Evolutionary conservation across 257 asterid species (phyloP).

Genomic region (Gentiana macrophylla): DNA sequence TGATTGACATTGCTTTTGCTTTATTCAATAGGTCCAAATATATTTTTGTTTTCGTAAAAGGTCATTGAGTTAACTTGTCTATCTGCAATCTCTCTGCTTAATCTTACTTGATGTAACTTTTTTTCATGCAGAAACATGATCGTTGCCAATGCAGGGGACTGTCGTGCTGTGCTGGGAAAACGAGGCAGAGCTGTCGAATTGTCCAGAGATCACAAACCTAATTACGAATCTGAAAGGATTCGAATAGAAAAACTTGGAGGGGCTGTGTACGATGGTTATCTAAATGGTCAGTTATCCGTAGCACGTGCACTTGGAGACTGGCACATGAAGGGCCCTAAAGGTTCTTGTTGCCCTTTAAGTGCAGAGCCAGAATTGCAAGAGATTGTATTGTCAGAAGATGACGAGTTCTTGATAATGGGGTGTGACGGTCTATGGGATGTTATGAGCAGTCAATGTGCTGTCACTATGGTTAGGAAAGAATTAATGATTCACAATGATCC

Average conservation of each 20-base stretch:
- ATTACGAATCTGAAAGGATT: conserved; percentile 44
- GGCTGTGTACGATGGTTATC: conserved; percentile 76
- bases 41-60: too few relatives aligned
- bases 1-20: too few relatives aligned
- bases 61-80: background rate
- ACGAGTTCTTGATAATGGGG: conserved; percentile 83
- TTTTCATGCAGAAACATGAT: conserved; percentile 50
- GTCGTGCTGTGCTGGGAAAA: conserved; percentile 85
- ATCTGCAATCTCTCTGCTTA: background rate
- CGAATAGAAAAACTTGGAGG: conserved; percentile 88
- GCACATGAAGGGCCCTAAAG: conserved; percentile 91
- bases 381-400: conserved; percentile 57
- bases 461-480: conserved; percentile 78
- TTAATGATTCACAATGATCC: conserved; percentile 85
- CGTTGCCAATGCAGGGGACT: conserved; percentile 90
- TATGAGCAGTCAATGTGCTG: conserved; percentile 92
- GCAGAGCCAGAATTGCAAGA: conserved; percentile 88
- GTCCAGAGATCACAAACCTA: conserved; percentile 88
- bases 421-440: conserved; percentile 96
- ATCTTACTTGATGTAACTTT: conserved; percentile 7
- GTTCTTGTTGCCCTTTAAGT: conserved; percentile 61
- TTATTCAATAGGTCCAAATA: too few relatives aligned
- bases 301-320: conserved; percentile 92
- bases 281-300: conserved; percentile 80
- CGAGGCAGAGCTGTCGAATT: conserved; percentile 78